A percentile compares a stretch with the other conserved stretches of the same genome.
Conservation (phyloP, 2,329 filamentous ascomycete genomes). For the Zymoseptoria brevis region DNA sequence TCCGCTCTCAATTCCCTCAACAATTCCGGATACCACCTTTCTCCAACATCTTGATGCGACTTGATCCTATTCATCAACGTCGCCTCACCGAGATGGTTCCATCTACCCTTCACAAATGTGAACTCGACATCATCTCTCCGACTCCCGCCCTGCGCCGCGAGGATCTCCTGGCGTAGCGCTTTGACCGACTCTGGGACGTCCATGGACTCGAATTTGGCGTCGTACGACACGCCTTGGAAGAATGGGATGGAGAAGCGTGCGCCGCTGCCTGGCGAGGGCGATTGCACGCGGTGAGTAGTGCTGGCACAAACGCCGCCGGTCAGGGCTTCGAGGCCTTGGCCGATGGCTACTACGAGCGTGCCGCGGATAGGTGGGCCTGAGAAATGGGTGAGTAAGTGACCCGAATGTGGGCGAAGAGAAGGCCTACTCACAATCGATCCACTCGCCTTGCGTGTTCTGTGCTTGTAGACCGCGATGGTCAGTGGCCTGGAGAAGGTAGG, state of each 20-base stretch:
- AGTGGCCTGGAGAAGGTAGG: constrained; percentile 72
- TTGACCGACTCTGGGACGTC: constrained; percentile 57
- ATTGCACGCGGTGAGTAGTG: constrained; percentile 79
- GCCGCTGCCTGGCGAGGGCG: constrained; percentile 59
- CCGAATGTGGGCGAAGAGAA: not conserved
- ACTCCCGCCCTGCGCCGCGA: constrained; percentile 46
- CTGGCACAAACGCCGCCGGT: constrained; percentile 73
- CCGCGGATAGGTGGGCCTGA: constrained; percentile 56
- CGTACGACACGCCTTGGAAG: constrained; percentile 77
- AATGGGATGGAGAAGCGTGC: constrained; percentile 75
- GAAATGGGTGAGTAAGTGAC: not conserved
- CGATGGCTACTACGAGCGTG: constrained; percentile 79
- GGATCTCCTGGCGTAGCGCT: constrained; percentile 52
- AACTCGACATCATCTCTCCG: constrained; percentile 73
- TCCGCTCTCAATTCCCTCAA: constrained; percentile 36
- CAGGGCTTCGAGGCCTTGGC: constrained; percentile 77
- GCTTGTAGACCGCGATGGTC: constrained; percentile 71
- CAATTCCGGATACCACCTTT: constrained; percentile 55
- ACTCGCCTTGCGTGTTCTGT: constrained; percentile 67
- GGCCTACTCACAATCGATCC: constrained; percentile 59
- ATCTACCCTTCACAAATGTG: constrained; percentile 65
- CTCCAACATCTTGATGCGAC: constrained; percentile 79
- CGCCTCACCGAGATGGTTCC: constrained; percentile 66
- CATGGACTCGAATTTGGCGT: constrained; percentile 72
- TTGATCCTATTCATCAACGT: constrained; percentile 78